These are phyloP conservation scores for Naganishia cerealis DNA, from an alignment of 1,284 basidiomycete species.

Conservation along the genomic window DNA sequence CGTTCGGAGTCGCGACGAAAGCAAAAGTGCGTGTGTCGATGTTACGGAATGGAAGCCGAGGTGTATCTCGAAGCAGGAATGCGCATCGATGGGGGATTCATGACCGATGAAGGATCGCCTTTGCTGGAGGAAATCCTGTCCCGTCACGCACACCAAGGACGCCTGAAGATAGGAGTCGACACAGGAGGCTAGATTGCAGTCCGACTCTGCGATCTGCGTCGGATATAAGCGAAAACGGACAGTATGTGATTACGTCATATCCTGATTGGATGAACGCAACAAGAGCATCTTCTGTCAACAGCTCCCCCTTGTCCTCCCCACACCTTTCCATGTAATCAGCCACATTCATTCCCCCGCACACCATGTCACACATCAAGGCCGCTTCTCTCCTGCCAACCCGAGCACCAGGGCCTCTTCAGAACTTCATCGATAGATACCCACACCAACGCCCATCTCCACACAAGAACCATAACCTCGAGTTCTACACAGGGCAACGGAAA, in stretches of 20 bases:
- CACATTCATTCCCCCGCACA: background rate
- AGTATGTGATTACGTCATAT: no score
- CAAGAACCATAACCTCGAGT: slow-evolving; percentile 61
- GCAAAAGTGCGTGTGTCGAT: background rate
- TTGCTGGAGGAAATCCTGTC: no score
- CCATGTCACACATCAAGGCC: slow-evolving; percentile 16
- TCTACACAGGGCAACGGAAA: slow-evolving; percentile 63
- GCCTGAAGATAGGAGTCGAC: no score
- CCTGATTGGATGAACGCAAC: no score
- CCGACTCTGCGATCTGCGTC: no score
- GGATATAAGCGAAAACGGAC: no score
- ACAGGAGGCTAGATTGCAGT: no score
- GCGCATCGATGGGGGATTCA: background rate
- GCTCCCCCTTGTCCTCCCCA: background rate
- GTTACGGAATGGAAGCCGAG: background rate
- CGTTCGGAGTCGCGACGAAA: background rate
- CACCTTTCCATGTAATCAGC: background rate
- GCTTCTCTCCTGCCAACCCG: slow-evolving; percentile 8
- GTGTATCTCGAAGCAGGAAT: background rate
- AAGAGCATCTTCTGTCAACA: no score
- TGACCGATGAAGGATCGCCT: background rate
- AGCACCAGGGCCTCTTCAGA: slow-evolving; percentile 12
- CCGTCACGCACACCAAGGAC: no score
- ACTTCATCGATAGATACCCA: slow-evolving; percentile 66
- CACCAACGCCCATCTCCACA: slow-evolving; percentile 54